These are phyloP conservation scores for Euphrasia confusa DNA, from an alignment of 257 asterid genomes.

Conservation along the genomic window DNA sequence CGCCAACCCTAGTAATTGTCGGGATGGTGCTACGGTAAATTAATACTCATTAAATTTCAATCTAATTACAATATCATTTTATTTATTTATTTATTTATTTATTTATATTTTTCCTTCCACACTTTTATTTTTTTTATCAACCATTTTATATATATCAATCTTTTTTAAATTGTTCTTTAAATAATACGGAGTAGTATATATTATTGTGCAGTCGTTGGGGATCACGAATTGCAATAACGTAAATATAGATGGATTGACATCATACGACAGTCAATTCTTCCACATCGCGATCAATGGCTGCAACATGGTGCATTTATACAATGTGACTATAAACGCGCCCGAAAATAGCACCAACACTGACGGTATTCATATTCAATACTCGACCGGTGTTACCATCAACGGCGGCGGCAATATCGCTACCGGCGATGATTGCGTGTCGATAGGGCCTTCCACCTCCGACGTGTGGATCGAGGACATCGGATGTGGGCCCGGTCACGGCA, in stretches of 20 bases:
- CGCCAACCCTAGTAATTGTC: too few species aligned
- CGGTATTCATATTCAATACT: constrained; percentile 47
- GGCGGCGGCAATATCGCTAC: constrained; percentile 32
- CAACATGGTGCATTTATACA: constrained; percentile 33
- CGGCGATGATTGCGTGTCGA: constrained; percentile 57
- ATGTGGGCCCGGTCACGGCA: constrained; percentile 62
- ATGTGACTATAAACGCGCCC: constrained; percentile 27
- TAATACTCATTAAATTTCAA: too few species aligned
- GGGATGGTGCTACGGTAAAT: too few species aligned
- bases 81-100: too few species aligned
- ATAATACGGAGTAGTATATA: too few species aligned
- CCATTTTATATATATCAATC: too few species aligned
- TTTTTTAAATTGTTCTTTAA: too few species aligned
- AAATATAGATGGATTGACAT: constrained; percentile 35
- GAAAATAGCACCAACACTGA: constrained; percentile 53
- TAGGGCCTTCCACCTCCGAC: constrained; percentile 47
- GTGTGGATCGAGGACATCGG: constrained; percentile 34
- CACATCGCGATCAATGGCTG: constrained; percentile 53
- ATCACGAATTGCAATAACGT: constrained; percentile 42
- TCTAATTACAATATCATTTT: too few species aligned
- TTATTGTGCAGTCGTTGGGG: constrained; percentile 42
- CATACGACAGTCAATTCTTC: constrained; percentile 50
- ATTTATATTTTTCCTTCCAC: too few species aligned
- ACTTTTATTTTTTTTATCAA: too few species aligned
- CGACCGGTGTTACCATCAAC: constrained; percentile 28